A percentile compares a stretch with the other conserved stretches of the same genome.
Evolutionary conservation across 805 yeast genomes (phyloP).

Genomic region (Barnettozyma californica): DNA sequence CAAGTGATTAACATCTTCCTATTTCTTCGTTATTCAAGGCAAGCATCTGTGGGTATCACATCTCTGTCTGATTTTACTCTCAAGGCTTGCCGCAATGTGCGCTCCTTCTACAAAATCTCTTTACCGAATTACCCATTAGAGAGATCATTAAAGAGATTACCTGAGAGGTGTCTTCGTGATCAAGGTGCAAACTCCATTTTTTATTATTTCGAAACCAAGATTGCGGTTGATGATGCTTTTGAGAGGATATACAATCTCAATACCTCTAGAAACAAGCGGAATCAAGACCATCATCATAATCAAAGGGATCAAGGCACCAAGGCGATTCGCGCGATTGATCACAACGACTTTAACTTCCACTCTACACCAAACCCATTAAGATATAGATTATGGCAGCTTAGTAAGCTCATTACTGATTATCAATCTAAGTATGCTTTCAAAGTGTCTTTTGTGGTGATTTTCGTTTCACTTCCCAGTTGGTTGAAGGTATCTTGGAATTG

Average conservation of each 20-base stretch:
- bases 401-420: conserved; percentile 28
- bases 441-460: conserved; percentile 30
- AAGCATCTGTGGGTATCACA: conserved; percentile 33
- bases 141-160: conserved; percentile 37
- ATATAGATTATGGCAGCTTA: conserved; percentile 34
- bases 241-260: conserved; percentile 38
- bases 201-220: conserved; percentile 36
- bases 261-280: conserved; percentile 32
- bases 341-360: conserved; percentile 37
- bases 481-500: conserved; percentile 33
- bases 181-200: conserved; percentile 42
- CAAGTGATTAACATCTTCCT: conserved; percentile 35
- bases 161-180: conserved; percentile 38
- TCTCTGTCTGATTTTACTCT: conserved; percentile 22
- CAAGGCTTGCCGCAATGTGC: conserved; percentile 2
- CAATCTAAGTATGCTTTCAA: conserved; percentile 42
- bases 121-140: conserved; percentile 35
- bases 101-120: conserved; percentile 6
- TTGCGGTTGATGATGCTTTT: conserved; percentile 42
- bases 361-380: conserved; percentile 32
- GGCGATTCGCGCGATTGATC: conserved; percentile 35
- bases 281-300: conserved; percentile 4
- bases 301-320: conserved; percentile 1
- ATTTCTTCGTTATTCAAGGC: conserved; percentile 36
- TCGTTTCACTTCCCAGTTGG: conserved; percentile 42